Base-by-base conservation (phyloP, 2,329 filamentous ascomycete genomes). In the Dactylellina sp. region DNA sequence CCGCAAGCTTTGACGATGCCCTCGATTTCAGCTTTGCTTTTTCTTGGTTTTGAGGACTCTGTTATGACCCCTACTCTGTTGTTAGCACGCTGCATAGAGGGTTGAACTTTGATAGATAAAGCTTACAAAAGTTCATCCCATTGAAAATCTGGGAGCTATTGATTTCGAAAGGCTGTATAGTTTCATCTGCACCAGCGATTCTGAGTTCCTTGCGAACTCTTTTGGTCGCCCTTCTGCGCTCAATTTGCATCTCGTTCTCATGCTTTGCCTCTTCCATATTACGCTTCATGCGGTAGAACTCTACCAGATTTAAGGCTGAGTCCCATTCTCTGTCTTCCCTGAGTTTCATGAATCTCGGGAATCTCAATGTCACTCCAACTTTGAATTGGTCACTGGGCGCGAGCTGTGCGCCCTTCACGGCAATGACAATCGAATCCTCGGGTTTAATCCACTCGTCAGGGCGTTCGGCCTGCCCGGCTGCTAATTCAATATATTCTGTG, bases 401-500 rank as follows among this genome's bases (percentile, higher is more conserved):
- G 0, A 96, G 87, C 18, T 89, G 91, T 0, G 94, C 90, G 2
- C 93, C 95, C 81, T 98, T 99, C 75, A 95, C 91, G 47, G 91
- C 90, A 0, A 99, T 78, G 0, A 99, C 92, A 14, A 99, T 81
- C 0, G 93, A 97, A 74, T 98, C 91, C 59, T 87, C 88, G 0
- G 95, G 93, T 35, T 90, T 89, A 79, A 99, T 98, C 93, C 93
- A 99, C 60, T 93, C 87, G 79, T 99, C 94, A 0, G 95, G 95
- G 50, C 85, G 84, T 81, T 98, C 94, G 7, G 85, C 84, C 62
- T 91, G 89, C 11, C 90, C 90, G 7, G 93, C 92, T 1, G 88
- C 93, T 1, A 98, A 86, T 78, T 93, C 90, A 70, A 99, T 89
- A 79, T 89, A 92, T 64, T 91, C 84, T 0, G 84, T 88, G 0